Percentiles rank a stretch among this genome's conserved stretches.
phyloP scores from a whole-genome alignment of 1,284 basidiomycete species.

The Tremellales sp. region DNA sequence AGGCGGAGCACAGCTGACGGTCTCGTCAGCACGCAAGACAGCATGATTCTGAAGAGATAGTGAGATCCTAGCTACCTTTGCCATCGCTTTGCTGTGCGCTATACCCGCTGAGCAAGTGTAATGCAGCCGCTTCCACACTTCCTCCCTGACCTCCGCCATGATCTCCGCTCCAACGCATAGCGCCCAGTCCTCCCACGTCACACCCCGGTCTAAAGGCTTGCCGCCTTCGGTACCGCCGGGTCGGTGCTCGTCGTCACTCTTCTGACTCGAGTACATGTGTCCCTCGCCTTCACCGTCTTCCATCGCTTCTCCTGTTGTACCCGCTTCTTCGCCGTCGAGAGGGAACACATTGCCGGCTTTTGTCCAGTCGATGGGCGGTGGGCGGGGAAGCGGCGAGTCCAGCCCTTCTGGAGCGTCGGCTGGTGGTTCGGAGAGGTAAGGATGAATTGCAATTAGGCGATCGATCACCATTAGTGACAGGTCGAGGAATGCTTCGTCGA shows the following conservation, averaged over 20 bases:
- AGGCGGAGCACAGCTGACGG: constrained; percentile 72
- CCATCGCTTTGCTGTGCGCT: constrained; percentile 86
- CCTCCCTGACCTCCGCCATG: constrained; percentile 69
- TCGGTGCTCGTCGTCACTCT: constrained; percentile 6
- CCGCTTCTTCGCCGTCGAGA: constrained; percentile 49
- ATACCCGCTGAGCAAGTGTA: constrained; percentile 97
- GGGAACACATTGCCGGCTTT: constrained; percentile 68
- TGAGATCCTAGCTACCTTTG: no score
- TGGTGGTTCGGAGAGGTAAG: constrained; percentile 69
- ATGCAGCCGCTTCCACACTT: constrained; percentile 68
- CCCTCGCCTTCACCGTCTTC: constrained; percentile 16
- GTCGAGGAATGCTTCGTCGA: constrained; percentile 78
- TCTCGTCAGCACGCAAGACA: not conserved
- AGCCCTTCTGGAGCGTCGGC: constrained; percentile 63
- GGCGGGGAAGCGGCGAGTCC: constrained; percentile 76
- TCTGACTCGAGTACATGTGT: constrained; percentile 21
- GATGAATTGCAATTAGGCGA: constrained; percentile 65
- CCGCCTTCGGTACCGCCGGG: constrained; percentile 8
- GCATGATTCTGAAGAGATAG: no score
- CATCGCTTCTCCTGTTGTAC: constrained; percentile 1
- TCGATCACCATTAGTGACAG: constrained; percentile 73
- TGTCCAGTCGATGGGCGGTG: constrained; percentile 65
- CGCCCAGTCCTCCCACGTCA: constrained; percentile 88
- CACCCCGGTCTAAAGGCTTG: constrained; percentile 7
- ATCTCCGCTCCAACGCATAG: constrained; percentile 83